phyloP scores from a whole-genome alignment of 225 moss, liverwort and hornwort species.

The Polytrichum formosum region DNA sequence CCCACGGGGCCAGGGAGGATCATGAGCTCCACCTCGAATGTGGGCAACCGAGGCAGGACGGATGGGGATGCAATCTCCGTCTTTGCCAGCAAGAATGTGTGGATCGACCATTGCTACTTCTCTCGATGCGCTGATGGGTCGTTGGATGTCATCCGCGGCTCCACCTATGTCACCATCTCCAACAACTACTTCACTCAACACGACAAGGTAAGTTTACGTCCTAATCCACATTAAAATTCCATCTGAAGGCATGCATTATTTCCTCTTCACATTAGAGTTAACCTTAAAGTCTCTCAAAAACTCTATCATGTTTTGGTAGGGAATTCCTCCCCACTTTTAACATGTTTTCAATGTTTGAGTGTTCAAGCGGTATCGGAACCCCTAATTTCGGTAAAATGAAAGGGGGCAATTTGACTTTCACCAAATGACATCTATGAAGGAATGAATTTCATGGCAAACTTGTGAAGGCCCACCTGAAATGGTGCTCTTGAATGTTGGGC shows the following conservation, averaged over 20 bases:
- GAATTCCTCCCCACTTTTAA: neutral
- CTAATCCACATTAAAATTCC: neutral
- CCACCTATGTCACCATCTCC: slow-evolving; percentile 41
- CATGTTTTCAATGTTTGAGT: no score
- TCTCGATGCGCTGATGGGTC: slow-evolving; percentile 34
- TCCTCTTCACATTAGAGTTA: neutral
- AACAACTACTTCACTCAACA: slow-evolving; percentile 57
- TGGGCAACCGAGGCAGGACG: slow-evolving; percentile 32
- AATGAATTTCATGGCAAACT: no score
- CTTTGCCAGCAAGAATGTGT: slow-evolving; percentile 26
- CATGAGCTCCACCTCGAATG: slow-evolving; percentile 38
- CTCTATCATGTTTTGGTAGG: neutral
- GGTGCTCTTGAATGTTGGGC: no score
- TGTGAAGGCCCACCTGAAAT: no score
- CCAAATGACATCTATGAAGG: no score
- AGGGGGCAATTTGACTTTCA: no score
- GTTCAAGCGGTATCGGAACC: no score
- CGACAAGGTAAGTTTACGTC: slow-evolving; percentile 22
- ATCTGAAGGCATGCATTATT: neutral
- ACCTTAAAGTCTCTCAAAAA: neutral
- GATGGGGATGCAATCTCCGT: slow-evolving; percentile 42
- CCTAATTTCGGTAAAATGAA: no score
- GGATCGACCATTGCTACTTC: slow-evolving; percentile 52
- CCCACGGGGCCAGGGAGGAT: slow-evolving; percentile 44
- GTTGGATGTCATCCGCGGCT: slow-evolving; percentile 43